Conservation (phyloP, 768 basidiomycete genomes). For the Leccinum incarnatum region DNA sequence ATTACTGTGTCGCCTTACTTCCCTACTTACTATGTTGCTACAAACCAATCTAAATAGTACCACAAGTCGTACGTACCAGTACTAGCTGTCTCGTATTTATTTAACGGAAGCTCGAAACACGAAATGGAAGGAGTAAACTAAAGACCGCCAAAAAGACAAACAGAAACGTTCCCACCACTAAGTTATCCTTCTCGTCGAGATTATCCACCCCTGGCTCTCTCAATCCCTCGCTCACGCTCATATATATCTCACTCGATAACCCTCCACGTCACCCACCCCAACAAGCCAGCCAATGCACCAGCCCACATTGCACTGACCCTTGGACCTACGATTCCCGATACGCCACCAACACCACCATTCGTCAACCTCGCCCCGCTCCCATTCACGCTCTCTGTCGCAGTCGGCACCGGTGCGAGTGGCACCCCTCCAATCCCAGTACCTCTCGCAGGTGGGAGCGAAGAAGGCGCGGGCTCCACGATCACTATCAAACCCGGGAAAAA, state of each 20-base stretch:
- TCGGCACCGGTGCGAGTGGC: slow-evolving; percentile 25
- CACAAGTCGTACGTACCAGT: background rate
- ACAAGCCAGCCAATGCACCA: slow-evolving; percentile 6
- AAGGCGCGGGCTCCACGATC: slow-evolving; percentile 41
- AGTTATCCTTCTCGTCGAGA: background rate
- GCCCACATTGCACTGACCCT: slow-evolving; percentile 19
- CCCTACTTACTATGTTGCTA: background rate
- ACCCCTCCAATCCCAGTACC: slow-evolving; percentile 30
- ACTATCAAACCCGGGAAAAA: slow-evolving; percentile 26
- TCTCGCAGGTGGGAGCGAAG: slow-evolving; percentile 22
- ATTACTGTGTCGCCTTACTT: background rate
- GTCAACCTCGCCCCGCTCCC: background rate
- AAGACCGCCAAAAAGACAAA: background rate
- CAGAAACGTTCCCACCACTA: background rate
- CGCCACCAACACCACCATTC: slow-evolving; percentile 8
- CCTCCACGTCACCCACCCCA: slow-evolving; percentile 22
- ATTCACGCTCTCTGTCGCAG: slow-evolving; percentile 9
- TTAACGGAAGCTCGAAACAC: background rate
- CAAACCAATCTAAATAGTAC: background rate
- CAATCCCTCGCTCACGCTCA: background rate
- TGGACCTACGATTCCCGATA: slow-evolving; percentile 7
- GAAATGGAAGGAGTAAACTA: background rate
- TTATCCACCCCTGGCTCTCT: background rate
- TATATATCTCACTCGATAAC: slow-evolving; percentile 11
- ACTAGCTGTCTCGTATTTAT: background rate